Evolutionary conservation across 345 rosid species (phyloP).

Genomic region (Euphorbia tirucalli): DNA sequence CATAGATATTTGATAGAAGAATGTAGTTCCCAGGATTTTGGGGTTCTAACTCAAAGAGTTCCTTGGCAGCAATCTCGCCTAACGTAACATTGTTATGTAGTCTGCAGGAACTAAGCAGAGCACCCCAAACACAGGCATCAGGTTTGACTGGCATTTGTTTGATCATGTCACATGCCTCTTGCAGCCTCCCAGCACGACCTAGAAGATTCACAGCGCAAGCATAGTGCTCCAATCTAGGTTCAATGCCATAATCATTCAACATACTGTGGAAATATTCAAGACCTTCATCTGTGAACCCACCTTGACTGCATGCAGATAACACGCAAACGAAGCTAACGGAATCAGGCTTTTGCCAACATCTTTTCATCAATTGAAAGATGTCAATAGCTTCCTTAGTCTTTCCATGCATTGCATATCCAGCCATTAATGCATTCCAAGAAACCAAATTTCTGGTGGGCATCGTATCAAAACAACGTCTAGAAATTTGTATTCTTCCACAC

Average conservation of each 20-base stretch:
- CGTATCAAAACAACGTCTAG: constrained; percentile 50
- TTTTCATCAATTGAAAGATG: constrained; percentile 51
- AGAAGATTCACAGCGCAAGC: constrained; percentile 76
- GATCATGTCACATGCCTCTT: constrained; percentile 63
- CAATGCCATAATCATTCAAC: constrained; percentile 49
- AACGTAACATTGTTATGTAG: constrained; percentile 56
- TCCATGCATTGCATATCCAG: constrained; percentile 75
- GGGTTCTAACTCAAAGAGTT: constrained; percentile 52
- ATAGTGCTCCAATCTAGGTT: constrained; percentile 65
- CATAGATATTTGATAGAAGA: constrained; percentile 63
- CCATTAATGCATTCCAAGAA: constrained; percentile 72
- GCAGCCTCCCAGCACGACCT: constrained; percentile 64
- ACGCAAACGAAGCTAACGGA: constrained; percentile 54
- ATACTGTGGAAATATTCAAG: constrained; percentile 45
- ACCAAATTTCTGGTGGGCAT: constrained; percentile 58
- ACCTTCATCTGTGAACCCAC: constrained; percentile 57
- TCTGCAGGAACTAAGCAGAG: constrained; percentile 79
- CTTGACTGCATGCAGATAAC: constrained; percentile 67
- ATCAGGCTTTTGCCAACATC: constrained; percentile 52
- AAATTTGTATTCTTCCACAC: constrained; percentile 57
- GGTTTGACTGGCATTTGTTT: constrained; percentile 60
- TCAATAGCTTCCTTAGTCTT: constrained; percentile 51
- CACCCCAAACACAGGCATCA: constrained; percentile 74
- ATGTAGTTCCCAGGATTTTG: constrained; percentile 59
- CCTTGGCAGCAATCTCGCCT: constrained; percentile 56